A percentile compares a stretch with the other conserved stretches of the same genome.
Evolutionary conservation across 768 basidiomycete genomes (phyloP).

Genomic region (Suillus tomentosus): DNA sequence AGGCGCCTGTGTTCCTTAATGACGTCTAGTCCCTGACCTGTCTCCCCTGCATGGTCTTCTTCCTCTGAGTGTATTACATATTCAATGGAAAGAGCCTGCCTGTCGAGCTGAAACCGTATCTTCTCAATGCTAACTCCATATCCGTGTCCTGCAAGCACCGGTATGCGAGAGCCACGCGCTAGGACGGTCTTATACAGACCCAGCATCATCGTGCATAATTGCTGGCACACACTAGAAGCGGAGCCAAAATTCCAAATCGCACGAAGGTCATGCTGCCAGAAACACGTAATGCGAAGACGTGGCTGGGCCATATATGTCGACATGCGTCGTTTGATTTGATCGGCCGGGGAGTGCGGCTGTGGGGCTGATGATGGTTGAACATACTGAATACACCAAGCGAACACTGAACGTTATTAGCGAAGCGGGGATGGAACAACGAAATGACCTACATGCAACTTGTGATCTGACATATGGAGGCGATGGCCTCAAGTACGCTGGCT

Average conservation of each 20-base stretch:
- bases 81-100: slow-evolving; percentile 80
- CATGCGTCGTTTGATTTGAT: slow-evolving; percentile 35
- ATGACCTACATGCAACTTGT: slow-evolving; percentile 66
- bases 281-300: slow-evolving; percentile 80
- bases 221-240: slow-evolving; percentile 65
- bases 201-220: slow-evolving; percentile 82
- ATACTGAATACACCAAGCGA: slow-evolving; percentile 93
- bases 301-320: slow-evolving; percentile 28
- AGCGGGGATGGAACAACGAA: slow-evolving; percentile 10
- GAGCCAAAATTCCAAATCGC: slow-evolving; percentile 82
- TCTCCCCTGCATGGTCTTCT: slow-evolving; percentile 45
- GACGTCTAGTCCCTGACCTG: slow-evolving; percentile 58
- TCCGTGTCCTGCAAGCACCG: slow-evolving; percentile 76
- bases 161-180: slow-evolving; percentile 73
- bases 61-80: slow-evolving; percentile 83
- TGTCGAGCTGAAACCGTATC: slow-evolving; percentile 75
- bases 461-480: slow-evolving; percentile 93
- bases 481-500: slow-evolving; percentile 88
- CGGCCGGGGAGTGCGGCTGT: slow-evolving; percentile 34
- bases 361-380: slow-evolving; percentile 42
- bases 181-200: slow-evolving; percentile 82
- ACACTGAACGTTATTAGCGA: slow-evolving; percentile 48
- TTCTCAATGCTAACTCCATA: slow-evolving; percentile 80
- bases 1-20: slow-evolving; percentile 71
- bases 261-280: slow-evolving; percentile 94